These are phyloP conservation scores for Cyberlindnera nakhonratchasimensis DNA, from an alignment of 805 yeast genomes.

Conservation along the genomic window DNA sequence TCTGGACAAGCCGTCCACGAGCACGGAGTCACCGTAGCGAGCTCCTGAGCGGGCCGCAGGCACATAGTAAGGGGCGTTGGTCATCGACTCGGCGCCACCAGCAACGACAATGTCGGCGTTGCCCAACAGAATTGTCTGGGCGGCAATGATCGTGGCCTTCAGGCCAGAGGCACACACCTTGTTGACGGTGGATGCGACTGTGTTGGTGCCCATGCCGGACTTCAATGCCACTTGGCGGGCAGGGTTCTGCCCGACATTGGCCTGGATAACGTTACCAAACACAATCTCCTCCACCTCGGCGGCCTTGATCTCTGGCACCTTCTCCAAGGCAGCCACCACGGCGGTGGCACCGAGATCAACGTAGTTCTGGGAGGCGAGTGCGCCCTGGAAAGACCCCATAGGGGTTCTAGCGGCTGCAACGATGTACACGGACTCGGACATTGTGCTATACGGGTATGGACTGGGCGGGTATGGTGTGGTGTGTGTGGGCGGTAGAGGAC, in stretches of 20 bases:
- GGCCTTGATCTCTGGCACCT: constrained; percentile 77
- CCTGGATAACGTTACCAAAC: constrained; percentile 90
- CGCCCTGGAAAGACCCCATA: constrained; percentile 90
- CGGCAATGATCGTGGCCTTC: constrained; percentile 86
- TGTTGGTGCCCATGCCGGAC: constrained; percentile 78
- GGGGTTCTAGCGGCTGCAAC: constrained; percentile 94
- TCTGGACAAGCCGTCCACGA: constrained; percentile 86
- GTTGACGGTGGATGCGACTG: constrained; percentile 88
- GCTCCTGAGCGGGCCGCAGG: constrained; percentile 85
- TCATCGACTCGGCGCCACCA: constrained; percentile 98
- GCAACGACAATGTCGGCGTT: constrained; percentile 89
- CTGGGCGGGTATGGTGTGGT: constrained; percentile 1
- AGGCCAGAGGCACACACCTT: constrained; percentile 97
- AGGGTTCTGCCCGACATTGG: constrained; percentile 95
- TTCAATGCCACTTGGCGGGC: constrained; percentile 95
- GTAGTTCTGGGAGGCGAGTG: constrained; percentile 67
- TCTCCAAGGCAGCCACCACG: constrained; percentile 80
- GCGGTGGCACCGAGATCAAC: constrained; percentile 91
- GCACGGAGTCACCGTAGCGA: constrained; percentile 75
- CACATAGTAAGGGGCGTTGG: constrained; percentile 89
- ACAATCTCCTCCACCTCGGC: constrained; percentile 81
- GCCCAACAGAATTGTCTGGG: constrained; percentile 87
- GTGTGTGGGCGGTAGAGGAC: not conserved
- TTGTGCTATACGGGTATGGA: too few relatives aligned
- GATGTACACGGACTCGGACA: constrained; percentile 64